Base-by-base conservation (phyloP, 305 asterid genomes). In the Fraxinus angustifolia region DNA sequence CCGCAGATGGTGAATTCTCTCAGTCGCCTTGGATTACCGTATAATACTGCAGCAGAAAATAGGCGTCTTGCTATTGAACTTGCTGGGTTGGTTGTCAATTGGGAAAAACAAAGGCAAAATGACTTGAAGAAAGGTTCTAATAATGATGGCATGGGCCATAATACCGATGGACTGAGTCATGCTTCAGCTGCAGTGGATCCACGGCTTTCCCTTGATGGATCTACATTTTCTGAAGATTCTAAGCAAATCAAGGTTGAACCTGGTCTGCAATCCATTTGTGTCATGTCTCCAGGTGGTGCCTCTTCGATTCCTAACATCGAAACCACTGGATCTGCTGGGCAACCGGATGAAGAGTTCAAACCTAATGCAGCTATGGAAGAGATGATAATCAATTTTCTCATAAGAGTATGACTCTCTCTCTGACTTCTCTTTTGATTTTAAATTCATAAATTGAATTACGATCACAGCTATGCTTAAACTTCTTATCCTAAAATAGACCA, bases 331-430 rank as follows among this genome's bases (percentile, higher is more conserved):
- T 92, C 98, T 80, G 84, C 92, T 23, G 98, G 94, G 83, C 99
- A 92, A 88, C 94, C 98, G 70, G 99, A 96, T 90, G 99, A 96
- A 86, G 99, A 96, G 82, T 96, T 96, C 87, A 96, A 96, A 90
- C 99, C 99, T 81, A 96, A 96, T 88, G 99, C 99, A 6, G 99
- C 99, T 76, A 96, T 96, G 99, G 99, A 96, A 88, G 99, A 96
- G 90, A 96, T 96, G 99, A 96, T 96, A 62, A 96, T 96, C 89
- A 96, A 96, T 85, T 96, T 96, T 87, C 96, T 96, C 35, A 96
- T 96, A 83, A 88, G 99, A 88, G 99, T 96, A 92, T 79, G 92
- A 42, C 33, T 78, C 26, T 53, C 65, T 83, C 62, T 74, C 83
- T 21, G 50, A 40, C 74, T 40, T 19, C 75, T 62, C 81, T 76